Evolutionary conservation across 257 asterid genomes (phyloP).

Genomic region (Oldenlandia corymbosa): DNA sequence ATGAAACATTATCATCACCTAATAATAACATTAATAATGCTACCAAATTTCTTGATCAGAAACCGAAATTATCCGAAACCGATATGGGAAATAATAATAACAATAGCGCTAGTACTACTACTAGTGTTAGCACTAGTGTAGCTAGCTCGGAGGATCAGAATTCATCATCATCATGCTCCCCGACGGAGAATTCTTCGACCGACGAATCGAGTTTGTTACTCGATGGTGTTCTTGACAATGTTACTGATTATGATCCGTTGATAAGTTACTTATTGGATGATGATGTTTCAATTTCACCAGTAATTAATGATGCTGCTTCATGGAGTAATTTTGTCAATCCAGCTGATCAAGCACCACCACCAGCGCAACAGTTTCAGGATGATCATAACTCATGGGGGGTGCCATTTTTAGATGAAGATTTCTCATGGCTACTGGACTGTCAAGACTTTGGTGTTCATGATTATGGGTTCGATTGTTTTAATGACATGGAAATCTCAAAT

Average conservation of each 20-base stretch:
- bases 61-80: conserved; percentile 10
- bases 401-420: conserved; percentile 47
- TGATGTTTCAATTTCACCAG: conserved; percentile 31
- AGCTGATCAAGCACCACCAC: background rate
- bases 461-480: conserved; percentile 42
- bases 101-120: conserved; percentile 9
- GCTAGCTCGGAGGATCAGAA: conserved; percentile 22
- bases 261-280: conserved; percentile 45
- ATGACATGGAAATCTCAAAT: conserved; percentile 32
- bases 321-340: conserved; percentile 36
- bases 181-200: conserved; percentile 43
- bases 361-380: conserved; percentile 11
- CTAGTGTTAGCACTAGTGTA: too few relatives aligned
- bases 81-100: background rate
- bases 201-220: conserved; percentile 36
- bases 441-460: conserved; percentile 81
- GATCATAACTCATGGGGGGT: conserved; percentile 8
- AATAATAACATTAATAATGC: background rate
- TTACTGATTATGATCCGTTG: conserved; percentile 42
- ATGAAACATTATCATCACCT: conserved; percentile 14
- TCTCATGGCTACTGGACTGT: conserved; percentile 62
- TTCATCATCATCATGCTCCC: conserved; percentile 46
- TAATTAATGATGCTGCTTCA: conserved; percentile 21
- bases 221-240: conserved; percentile 17
- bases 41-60: conserved; percentile 14